phyloP scores from a whole-genome alignment of 1,284 basidiomycete species.

The Takashimella koratensis region DNA sequence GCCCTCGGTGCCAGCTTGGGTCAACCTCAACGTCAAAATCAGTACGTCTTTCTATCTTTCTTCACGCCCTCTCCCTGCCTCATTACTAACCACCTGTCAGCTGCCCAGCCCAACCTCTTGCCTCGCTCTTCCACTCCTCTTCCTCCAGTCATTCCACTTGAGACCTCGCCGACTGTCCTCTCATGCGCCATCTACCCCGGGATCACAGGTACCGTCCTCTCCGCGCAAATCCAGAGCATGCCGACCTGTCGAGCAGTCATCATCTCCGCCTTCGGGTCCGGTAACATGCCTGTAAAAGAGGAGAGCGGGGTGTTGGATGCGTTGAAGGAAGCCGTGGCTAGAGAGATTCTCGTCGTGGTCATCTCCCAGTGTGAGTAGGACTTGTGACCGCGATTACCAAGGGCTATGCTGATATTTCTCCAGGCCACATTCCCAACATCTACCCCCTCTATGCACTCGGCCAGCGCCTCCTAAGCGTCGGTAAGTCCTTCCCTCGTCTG shows the following conservation, averaged over 20 bases:
- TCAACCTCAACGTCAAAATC: slow-evolving; percentile 46
- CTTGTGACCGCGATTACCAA: not conserved
- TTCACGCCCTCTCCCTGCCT: not conserved
- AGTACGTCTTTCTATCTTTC: slow-evolving; percentile 23
- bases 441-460: slow-evolving; percentile 47
- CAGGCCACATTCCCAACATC: slow-evolving; percentile 42
- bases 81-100: slow-evolving; percentile 3
- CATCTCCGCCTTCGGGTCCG: slow-evolving; percentile 41
- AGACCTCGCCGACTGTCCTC: slow-evolving; percentile 31
- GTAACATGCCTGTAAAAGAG: slow-evolving; percentile 40
- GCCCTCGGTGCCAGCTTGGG: slow-evolving; percentile 37
- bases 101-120: slow-evolving; percentile 19
- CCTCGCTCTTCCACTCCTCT: slow-evolving; percentile 14
- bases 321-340: slow-evolving; percentile 33
- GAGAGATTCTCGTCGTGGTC: slow-evolving; percentile 45
- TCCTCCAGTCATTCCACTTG: slow-evolving; percentile 29
- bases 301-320: slow-evolving; percentile 35
- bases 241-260: slow-evolving; percentile 44
- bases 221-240: slow-evolving; percentile 40
- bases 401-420: not conserved
- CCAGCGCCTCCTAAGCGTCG: slow-evolving; percentile 33
- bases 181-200: slow-evolving; percentile 37
- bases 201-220: slow-evolving; percentile 40
- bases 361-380: slow-evolving; percentile 38
- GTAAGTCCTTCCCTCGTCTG: slow-evolving; percentile 12